Base-by-base conservation (phyloP, 2,329 filamentous ascomycete species). In the Metarhizium humberi region DNA sequence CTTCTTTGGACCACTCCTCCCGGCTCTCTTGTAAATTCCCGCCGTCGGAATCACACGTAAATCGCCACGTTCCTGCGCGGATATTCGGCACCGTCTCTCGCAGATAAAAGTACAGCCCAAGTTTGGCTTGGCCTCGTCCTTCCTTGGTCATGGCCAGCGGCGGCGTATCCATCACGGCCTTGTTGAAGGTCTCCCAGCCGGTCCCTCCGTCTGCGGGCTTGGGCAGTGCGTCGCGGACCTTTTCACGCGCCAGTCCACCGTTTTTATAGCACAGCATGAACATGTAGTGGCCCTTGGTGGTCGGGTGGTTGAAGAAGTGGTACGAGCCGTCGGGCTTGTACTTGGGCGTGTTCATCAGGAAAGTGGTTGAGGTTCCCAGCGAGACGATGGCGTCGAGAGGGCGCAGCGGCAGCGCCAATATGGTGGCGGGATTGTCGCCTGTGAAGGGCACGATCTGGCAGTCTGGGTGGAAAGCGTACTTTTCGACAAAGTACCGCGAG, bases 181-280 rank as follows among this genome's bases (percentile, higher is more conserved):
- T 71, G 77, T 97, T 94, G 78, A 97, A 99, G 52, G 72, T 78
- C 52, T 82, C 80, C 94, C 94, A 99, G 11, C 78, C 75, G 55
- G 86, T 78, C 4, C 71, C 61, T 34, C 71, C 68, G 30, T 57
- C 55, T 10, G 18, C n/a, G 30, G 73, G 71, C 25, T 74, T 70
- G 45, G 90, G 87, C 53, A 97, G 82, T 0, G 82, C 78, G 67
- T 99, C 90, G 54, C 94, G 87, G 59, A 97, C 83, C 64, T 88
- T 85, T 69, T 99, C 94, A 48, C 94, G 87, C 2, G 94, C 92
- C 1, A 97, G 83, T 2, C 91, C 91, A 62, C 94, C 94, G 73
- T 99, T 99, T 74, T 97, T 97, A 78, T 97, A 99, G 79, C 94
- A 99, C 40, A 99, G 84, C 94, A 99, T 99, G 73, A 99, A 97